These are phyloP conservation scores for Termitomyces sp. DNA, from an alignment of 768 basidiomycete species.

Conservation along the genomic window DNA sequence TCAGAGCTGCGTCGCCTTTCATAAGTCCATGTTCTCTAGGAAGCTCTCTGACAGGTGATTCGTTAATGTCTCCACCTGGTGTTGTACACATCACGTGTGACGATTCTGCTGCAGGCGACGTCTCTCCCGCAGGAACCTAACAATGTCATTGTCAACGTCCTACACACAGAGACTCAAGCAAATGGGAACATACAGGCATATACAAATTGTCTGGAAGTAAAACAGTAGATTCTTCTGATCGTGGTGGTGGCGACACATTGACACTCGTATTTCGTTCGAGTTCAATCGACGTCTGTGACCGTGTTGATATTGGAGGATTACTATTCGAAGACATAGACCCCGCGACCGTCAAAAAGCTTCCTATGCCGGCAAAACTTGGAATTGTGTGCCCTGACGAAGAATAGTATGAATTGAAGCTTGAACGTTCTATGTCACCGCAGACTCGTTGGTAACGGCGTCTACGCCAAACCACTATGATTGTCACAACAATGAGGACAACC, in stretches of 20 bases:
- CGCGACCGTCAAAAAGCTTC: neutral
- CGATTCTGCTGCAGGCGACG: conserved; percentile 18
- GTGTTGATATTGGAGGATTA: neutral
- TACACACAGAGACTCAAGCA: neutral
- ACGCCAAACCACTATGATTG: conserved; percentile 1
- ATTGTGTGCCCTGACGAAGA: neutral
- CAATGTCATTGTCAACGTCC: neutral
- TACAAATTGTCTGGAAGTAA: conserved; percentile 11
- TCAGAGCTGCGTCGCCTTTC: neutral
- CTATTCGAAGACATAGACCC: neutral
- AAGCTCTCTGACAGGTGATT: neutral
- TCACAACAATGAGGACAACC: neutral
- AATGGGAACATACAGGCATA: conserved; percentile 6
- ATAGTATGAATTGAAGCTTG: conserved; percentile 4
- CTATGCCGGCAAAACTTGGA: conserved; percentile 6
- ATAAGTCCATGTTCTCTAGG: neutral
- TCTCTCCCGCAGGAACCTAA: conserved; percentile 5
- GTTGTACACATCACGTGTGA: conserved; percentile 14
- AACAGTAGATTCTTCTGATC: conserved; percentile 2
- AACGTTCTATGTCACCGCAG: neutral
- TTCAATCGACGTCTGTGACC: neutral
- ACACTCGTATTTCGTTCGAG: neutral
- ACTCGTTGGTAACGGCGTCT: neutral
- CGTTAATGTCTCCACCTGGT: conserved; percentile 9
- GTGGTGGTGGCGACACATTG: neutral